Evolutionary conservation across 306 rosid species (phyloP).

Genomic region (Pueraria montana): DNA sequence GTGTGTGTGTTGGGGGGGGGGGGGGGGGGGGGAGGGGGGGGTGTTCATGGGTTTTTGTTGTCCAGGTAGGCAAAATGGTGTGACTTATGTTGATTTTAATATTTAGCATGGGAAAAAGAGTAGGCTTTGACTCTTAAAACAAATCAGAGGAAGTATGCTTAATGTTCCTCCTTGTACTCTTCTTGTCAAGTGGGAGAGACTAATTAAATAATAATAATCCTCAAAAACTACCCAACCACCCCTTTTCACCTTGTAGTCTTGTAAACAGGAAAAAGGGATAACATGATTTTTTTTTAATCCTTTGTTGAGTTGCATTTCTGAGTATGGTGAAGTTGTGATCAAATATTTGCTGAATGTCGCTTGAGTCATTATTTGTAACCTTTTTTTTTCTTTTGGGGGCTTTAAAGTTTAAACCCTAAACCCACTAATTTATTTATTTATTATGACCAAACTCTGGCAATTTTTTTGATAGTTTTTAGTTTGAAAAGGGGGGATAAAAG

Average conservation of each 20-base stretch:
- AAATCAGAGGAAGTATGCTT: constrained; percentile 13
- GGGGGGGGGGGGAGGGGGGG: too few species aligned
- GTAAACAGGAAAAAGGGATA: not conserved
- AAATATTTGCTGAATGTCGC: constrained; percentile 11
- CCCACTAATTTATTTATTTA: not conserved
- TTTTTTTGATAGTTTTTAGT: not conserved
- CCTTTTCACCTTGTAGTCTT: constrained; percentile 14
- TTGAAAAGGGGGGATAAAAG: not conserved
- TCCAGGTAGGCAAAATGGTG: not conserved
- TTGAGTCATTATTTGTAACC: constrained; percentile 4
- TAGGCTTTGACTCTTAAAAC: constrained; percentile 21
- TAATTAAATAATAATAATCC: not conserved
- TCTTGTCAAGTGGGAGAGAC: constrained; percentile 23
- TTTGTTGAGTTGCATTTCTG: constrained; percentile 19
- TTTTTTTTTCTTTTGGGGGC: not conserved
- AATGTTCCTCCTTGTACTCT: constrained; percentile 12
- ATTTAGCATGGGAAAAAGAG: not conserved
- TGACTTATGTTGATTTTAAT: constrained; percentile 28
- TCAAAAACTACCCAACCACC: not conserved
- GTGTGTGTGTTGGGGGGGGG: too few species aligned
- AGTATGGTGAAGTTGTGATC: not conserved
- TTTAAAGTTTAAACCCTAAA: constrained; percentile 44
- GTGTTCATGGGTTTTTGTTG: not conserved
- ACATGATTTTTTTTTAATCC: not conserved
- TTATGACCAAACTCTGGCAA: not conserved